Conservation (phyloP, 2,329 filamentous ascomycete genomes). For the Aurifilum marmelostoma region DNA sequence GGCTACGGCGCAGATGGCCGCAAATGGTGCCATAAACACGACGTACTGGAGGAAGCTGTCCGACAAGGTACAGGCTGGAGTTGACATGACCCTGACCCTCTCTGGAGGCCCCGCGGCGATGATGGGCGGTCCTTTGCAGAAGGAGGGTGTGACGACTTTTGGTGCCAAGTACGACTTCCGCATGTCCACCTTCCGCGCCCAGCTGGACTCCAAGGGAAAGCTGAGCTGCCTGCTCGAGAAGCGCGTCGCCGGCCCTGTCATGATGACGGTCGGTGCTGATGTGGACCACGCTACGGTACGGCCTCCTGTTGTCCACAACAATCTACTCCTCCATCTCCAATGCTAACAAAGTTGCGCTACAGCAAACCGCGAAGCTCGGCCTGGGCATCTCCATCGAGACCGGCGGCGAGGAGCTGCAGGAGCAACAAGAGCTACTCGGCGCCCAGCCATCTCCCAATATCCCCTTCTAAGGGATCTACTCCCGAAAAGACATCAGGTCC, state of each 20-base stretch:
- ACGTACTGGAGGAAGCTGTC: constrained; percentile 94
- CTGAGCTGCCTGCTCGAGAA: constrained; percentile 93
- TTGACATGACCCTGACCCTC: constrained; percentile 90
- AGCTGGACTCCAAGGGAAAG: constrained; percentile 94
- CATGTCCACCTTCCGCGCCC: constrained; percentile 91
- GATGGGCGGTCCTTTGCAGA: constrained; percentile 76
- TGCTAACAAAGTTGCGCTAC: constrained; percentile 37
- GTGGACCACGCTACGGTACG: constrained; percentile 94
- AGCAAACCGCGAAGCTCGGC: constrained; percentile 96
- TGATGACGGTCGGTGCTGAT: constrained; percentile 93
- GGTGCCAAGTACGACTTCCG: constrained; percentile 99
- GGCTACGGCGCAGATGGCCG: constrained; percentile 85
- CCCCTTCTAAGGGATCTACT: constrained; percentile 58
- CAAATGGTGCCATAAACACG: constrained; percentile 83
- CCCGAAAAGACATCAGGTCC: constrained; percentile 4
- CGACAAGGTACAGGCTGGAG: constrained; percentile 94
- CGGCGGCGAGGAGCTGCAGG: constrained; percentile 81
- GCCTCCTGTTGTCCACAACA: constrained; percentile 32
- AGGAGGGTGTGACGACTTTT: constrained; percentile 88
- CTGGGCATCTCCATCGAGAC: constrained; percentile 91
- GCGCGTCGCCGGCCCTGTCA: constrained; percentile 88
- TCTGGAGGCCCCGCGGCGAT: constrained; percentile 65
- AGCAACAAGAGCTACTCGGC: constrained; percentile 71
- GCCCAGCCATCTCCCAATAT: constrained; percentile 61
- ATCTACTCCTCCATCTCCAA: background rate